Evolutionary conservation across 2,329 filamentous ascomycete genomes (phyloP), one percentile per base, ranked within the genome.

Genomic region (Tetracladium maxilliforme): DNA sequence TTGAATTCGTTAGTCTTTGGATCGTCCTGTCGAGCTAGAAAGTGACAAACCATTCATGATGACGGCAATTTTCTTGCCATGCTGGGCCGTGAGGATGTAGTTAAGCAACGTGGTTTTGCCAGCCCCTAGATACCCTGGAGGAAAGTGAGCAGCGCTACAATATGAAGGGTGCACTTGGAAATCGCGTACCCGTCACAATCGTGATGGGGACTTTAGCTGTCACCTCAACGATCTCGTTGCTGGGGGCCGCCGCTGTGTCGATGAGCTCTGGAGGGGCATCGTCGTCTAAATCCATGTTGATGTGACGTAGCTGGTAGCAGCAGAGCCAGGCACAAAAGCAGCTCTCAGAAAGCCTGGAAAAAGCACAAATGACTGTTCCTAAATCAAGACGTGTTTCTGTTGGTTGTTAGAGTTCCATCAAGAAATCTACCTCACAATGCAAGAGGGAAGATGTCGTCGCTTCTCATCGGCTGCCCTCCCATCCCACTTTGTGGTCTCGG

Each of bases 21-120:
- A 25, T 22, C 4, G 21, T 11, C 10, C 14, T 15, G 11, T 12
- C 27, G 13, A 16, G 14, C 13, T 21, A 17, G 10, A 13, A 10
- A 10, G 13, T 26, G 17, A 15, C 32, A 61, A 48, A 58, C 82
- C 84, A 50, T 98, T 98, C 58, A 98, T 70, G 29, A 98, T 95
- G 10, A 98, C 90, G 8, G 90, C 90, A 48, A 98, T 90, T 44
- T 84, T 93, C 62, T 95, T 95, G 48, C 87, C 87, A 62, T 98
- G 90, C 32, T 87, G 76, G 30, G 86, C 84, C 15, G 79, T 92
- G 26, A 98, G 60, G 33, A 98, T 95, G 48, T 95, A 93, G 49
- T 98, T 95, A 30, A 98, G 60, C 16, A 95, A 54, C 0, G 87
- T 95, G 1, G 87, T 95, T 52, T 98, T 98, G 11, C 90, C 90